Evolutionary conservation across 345 rosid species (phyloP), one percentile per base, ranked within the genome.

Genomic region (Gossypium anomalum): DNA sequence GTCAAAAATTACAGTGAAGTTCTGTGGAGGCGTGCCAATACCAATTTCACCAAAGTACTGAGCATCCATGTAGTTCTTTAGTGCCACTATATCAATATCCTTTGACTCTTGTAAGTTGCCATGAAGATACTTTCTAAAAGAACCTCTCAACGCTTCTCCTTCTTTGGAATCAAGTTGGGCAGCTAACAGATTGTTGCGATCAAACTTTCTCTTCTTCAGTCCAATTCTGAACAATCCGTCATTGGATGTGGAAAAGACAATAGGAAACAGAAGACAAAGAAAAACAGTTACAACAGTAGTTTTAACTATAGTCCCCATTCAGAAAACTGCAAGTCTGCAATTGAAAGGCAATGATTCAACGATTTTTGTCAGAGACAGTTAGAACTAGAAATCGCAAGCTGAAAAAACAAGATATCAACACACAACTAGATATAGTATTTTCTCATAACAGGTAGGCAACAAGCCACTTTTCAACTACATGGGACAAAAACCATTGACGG

Each of bases 21-120:
- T 92, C 81, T 94, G 98, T 11, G 93, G 89, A 25, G 98, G 98
- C 52, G 91, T 85, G 38, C 98, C 98, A n/a, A 92, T 81, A 52
- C 92, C 93, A 77, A 92, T 91, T 82, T 92, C 98, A 80, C 97
- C 97, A 81, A 86, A 92, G 70, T 94, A 94, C 76, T 92, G 98
- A 83, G 97, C 97, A 85, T 90, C 94, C 91, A 94, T 70, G 85
- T 88, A 94, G 78, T 92, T 92, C 83, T 89, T 90, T 22, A 94
- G 78, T 1, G 83, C 79, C 0, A 94, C 86, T 69, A 92, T 84
- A 73, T 92, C 98, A 34, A 86, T 62, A 65, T 92, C 97, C 73
- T 82, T 85, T 1, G 88, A 63, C 57, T 81, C 86, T 64, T 75
- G 76, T n/a, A 79, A 75, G 73, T 79, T 85, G 55, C 86, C 87